Percentiles rank a stretch among this genome's conserved stretches.
These are phyloP conservation scores for Erodium texanum DNA, from an alignment of 441 rosid species.

Conservation along the genomic window DNA sequence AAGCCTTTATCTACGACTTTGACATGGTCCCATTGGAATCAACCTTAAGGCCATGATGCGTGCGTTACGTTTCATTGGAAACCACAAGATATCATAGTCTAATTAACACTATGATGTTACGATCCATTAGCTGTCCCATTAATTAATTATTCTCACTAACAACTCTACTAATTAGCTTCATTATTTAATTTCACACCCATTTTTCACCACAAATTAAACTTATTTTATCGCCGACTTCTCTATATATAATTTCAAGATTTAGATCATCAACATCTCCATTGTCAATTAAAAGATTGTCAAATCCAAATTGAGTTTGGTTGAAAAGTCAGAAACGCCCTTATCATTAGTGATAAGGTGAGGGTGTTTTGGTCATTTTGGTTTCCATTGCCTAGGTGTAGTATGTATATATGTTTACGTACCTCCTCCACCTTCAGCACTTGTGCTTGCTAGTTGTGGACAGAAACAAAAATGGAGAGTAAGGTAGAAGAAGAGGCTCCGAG, in stretches of 20 bases:
- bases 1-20: not conserved
- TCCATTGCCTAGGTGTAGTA: no score
- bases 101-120: not conserved
- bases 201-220: slow-evolving; percentile 21
- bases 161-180: slow-evolving; percentile 15
- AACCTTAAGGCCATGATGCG: not conserved
- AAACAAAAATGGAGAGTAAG: not conserved
- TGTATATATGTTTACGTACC: no score
- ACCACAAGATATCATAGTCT: slow-evolving; percentile 5
- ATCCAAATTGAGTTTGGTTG: no score
- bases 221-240: slow-evolving; percentile 20
- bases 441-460: not conserved
- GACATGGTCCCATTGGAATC: not conserved
- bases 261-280: not conserved
- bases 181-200: slow-evolving; percentile 14
- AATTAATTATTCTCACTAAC: slow-evolving; percentile 6
- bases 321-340: no score
- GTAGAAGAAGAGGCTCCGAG: not conserved
- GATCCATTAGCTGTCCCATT: not conserved
- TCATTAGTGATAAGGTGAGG: no score
- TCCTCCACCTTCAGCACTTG: not conserved
- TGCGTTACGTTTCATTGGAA: not conserved
- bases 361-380: not conserved
- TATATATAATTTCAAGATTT: not conserved
- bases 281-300: no score